phyloP scores from a whole-genome alignment of 73 alveolate species.

The Paramecium octaurelia region DNA sequence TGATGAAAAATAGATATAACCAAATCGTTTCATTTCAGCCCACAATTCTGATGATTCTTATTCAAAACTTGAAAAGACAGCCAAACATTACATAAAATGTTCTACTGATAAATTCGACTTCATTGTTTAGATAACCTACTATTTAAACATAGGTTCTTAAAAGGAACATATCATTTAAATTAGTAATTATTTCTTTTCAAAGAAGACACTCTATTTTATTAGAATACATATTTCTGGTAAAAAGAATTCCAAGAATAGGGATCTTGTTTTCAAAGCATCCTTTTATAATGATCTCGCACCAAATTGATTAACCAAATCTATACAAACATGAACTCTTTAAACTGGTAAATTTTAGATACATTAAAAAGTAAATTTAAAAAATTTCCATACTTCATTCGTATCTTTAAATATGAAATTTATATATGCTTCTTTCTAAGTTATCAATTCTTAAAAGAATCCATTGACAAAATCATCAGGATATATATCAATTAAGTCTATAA shows the following conservation, averaged over 20 bases:
- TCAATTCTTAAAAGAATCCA: constrained; percentile 54
- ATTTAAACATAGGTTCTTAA: constrained; percentile 52
- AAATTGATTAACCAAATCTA: constrained; percentile 48
- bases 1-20: background rate
- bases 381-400: constrained; percentile 59
- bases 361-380: constrained; percentile 46
- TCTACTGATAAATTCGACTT: constrained; percentile 5
- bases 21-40: constrained; percentile 27
- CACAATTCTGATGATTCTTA: constrained; percentile 21
- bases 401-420: constrained; percentile 60
- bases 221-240: constrained; percentile 43
- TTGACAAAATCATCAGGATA: constrained; percentile 60
- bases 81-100: constrained; percentile 46
- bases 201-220: constrained; percentile 42
- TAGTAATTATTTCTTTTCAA: constrained; percentile 49
- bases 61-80: constrained; percentile 45
- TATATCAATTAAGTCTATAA: constrained; percentile 34
- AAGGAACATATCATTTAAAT: constrained; percentile 49
- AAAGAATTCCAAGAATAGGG: constrained; percentile 52
- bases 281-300: constrained; percentile 53
- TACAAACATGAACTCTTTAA: constrained; percentile 45
- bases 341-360: constrained; percentile 14
- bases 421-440: constrained; percentile 50
- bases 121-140: constrained; percentile 33
- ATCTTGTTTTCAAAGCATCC: constrained; percentile 55